Conservation (phyloP, 345 rosid species). For the Eutrema japonicum region DNA sequence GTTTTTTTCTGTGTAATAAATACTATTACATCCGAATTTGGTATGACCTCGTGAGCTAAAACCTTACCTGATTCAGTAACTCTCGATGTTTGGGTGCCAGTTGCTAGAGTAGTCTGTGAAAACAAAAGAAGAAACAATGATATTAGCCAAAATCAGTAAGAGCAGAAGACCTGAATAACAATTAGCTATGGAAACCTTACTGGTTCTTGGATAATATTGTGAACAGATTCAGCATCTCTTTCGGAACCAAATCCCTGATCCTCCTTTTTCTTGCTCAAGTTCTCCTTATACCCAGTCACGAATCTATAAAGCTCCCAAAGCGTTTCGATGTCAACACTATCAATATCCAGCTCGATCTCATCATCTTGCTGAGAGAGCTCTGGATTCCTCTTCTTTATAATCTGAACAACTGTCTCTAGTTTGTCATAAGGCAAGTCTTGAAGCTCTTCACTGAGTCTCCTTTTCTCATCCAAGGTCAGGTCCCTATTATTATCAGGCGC, state of each 20-base stretch:
- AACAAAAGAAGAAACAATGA: slow-evolving; percentile 29
- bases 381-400: slow-evolving; percentile 79
- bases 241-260: slow-evolving; percentile 52
- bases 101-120: slow-evolving; percentile 27
- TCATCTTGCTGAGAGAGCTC: slow-evolving; percentile 79
- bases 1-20: neutral
- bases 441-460: slow-evolving; percentile 67
- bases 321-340: slow-evolving; percentile 72
- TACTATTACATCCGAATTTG: slow-evolving; percentile 14
- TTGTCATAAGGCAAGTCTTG: slow-evolving; percentile 80
- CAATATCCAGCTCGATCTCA: slow-evolving; percentile 93
- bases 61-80: slow-evolving; percentile 42
- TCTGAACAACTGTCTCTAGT: slow-evolving; percentile 74
- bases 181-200: slow-evolving; percentile 33
- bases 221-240: slow-evolving; percentile 49
- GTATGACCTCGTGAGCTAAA: slow-evolving; percentile 12
- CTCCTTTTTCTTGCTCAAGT: slow-evolving; percentile 55
- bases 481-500: slow-evolving; percentile 52
- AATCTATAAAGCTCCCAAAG: slow-evolving; percentile 89
- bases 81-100: slow-evolving; percentile 38
- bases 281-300: slow-evolving; percentile 57
- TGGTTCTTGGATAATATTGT: slow-evolving; percentile 41
- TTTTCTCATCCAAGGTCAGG: slow-evolving; percentile 86
- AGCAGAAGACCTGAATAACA: slow-evolving; percentile 29
- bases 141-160: slow-evolving; percentile 14